Evolutionary conservation across 495 filamentous ascomycete species (phyloP), one percentile per base, ranked within the genome.

Genomic region (Glutinoglossum americanum): DNA sequence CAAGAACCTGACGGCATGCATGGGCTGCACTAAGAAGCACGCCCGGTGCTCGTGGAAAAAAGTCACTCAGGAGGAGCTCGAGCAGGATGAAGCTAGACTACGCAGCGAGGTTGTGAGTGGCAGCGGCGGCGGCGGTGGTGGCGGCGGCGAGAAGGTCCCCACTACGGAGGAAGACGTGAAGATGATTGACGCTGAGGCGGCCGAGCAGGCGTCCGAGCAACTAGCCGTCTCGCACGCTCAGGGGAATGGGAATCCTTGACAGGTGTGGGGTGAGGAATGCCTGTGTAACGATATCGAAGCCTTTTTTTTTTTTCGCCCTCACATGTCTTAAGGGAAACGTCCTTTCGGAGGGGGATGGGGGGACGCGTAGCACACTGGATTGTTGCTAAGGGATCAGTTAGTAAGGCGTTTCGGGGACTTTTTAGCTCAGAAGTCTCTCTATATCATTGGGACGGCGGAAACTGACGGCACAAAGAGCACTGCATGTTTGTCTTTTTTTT

Each of bases 1-100:
- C 39, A 92, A 90, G 68, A 85, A 93, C 59, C 70, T 88, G 35
- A 90, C 85, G 0, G 84, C 87, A 25, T 94, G 87, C 66, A 76
- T 84, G 67, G 85, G 84, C 37, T 94, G 87, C 68, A 92, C 87
- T 1, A 85, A 84, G 67, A 89, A 90, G 68, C 87, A 92, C 64
- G 84, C 85, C 15, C 88, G 84, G 60, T 94, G 87, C 66, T 79
- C 76, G 25, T 94, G 87, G 87, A 81, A 79, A 59, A 79, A 82
- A 57, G 76, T 89, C 51, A 81, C 77, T 39, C 80, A 87, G 51
- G 78, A 80, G 0, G 87, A 92, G 64, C 61, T 87, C n/a, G 37
- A 56, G 3, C 32, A 45, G 27, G 30, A 41, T 27, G 49, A 27
- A 27, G 4, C 1, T 3, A 23, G 49, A 30, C 49, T 4, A 11